A percentile compares a stretch with the other conserved stretches of the same genome.
These are phyloP conservation scores for Glycine tomentella DNA, from an alignment of 306 rosid genomes.

Conservation along the genomic window DNA sequence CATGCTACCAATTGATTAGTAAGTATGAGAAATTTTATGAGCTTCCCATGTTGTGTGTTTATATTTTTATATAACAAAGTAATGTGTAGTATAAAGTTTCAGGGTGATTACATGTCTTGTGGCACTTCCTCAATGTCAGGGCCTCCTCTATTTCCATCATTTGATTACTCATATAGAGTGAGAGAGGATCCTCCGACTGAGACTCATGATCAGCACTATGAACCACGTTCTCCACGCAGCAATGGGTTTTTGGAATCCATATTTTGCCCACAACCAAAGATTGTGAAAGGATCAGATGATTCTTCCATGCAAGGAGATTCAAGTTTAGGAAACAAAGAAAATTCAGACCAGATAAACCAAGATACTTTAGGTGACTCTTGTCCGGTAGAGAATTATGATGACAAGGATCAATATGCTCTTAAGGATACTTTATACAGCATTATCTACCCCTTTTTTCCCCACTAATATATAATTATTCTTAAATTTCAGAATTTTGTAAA, in stretches of 20 bases:
- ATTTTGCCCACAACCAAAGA: slow-evolving; percentile 50
- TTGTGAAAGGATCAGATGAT: slow-evolving; percentile 26
- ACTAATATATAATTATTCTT: neutral
- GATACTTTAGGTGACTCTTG: neutral
- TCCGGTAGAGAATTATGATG: neutral
- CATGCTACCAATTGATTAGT: too few species aligned
- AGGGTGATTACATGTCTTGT: neutral
- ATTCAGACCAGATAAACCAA: neutral
- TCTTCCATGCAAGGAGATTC: neutral
- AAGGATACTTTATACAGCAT: neutral
- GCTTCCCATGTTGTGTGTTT: too few species aligned
- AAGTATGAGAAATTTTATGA: too few species aligned
- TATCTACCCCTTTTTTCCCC: neutral
- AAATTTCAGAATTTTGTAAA: too few species aligned
- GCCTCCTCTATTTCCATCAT: neutral
- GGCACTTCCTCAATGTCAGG: too few species aligned
- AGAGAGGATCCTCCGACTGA: neutral
- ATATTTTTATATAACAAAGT: too few species aligned
- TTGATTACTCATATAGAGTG: neutral
- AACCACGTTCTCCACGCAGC: slow-evolving; percentile 50
- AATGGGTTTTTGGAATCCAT: slow-evolving; percentile 70
- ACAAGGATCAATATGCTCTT: neutral
- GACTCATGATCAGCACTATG: neutral
- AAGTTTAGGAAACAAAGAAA: neutral
- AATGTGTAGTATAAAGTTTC: too few species aligned